A percentile compares a stretch with the other conserved stretches of the same genome.
phyloP scores from a whole-genome alignment of 2,329 filamentous ascomycete genomes.

The Fusarium globosum region DNA sequence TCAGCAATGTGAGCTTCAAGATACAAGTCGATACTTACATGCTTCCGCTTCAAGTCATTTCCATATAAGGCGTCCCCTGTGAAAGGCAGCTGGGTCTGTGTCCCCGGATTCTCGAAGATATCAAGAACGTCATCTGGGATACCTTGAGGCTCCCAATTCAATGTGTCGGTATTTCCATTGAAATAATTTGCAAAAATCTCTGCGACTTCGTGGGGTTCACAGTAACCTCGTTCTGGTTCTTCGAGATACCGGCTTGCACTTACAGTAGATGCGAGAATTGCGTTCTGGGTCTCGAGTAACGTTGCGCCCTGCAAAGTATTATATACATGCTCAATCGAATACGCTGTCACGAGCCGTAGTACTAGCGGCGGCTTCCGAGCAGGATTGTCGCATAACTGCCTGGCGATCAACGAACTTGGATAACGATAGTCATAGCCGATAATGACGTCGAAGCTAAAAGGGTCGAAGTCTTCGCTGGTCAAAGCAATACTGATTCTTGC shows the following conservation, averaged over 20 bases:
- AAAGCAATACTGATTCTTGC: constrained; percentile 57
- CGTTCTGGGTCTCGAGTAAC: constrained; percentile 60
- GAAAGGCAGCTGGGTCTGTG: constrained; percentile 46
- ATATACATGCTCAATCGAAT: constrained; percentile 67
- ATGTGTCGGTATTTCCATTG: constrained; percentile 49
- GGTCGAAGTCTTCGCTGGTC: constrained; percentile 53
- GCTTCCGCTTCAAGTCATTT: constrained; percentile 59
- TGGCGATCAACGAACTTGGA: constrained; percentile 53
- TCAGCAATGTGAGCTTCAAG: background rate
- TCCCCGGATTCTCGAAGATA: constrained; percentile 55
- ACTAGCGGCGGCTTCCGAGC: constrained; percentile 54
- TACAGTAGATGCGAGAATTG: constrained; percentile 54
- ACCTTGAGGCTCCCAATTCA: constrained; percentile 60
- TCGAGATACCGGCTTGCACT: constrained; percentile 53
- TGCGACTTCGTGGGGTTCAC: constrained; percentile 60
- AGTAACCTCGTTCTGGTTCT: constrained; percentile 53
- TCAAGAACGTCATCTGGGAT: constrained; percentile 63
- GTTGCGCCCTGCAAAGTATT: constrained; percentile 53
- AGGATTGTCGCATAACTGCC: constrained; percentile 30
- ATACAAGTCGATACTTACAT: constrained; percentile 52
- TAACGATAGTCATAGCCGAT: constrained; percentile 64
- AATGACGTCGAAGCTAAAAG: constrained; percentile 60
- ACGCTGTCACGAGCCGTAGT: constrained; percentile 60
- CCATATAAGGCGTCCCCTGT: constrained; percentile 32
- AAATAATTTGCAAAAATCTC: constrained; percentile 60